Conservation (phyloP, 2,329 filamentous ascomycete genomes). For the Monilinia aucupariae region DNA sequence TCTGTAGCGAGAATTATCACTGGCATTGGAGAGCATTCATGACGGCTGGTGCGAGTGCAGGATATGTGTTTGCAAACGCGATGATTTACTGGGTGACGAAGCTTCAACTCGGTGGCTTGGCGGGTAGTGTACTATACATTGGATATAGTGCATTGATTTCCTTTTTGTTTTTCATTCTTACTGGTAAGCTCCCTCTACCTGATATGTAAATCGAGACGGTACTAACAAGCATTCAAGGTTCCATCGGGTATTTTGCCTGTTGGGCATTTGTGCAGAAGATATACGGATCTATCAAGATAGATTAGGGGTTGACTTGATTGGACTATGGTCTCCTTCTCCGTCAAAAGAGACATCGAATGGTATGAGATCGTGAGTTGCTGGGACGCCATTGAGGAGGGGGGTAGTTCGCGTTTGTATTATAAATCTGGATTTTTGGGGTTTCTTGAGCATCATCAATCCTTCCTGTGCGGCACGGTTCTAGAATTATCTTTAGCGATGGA, state of each 20-base stretch:
- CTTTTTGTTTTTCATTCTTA: slow-evolving; percentile 87
- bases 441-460: background rate
- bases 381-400: background rate
- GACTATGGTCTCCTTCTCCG: background rate
- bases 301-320: slow-evolving; percentile 44
- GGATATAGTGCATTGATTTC: slow-evolving; percentile 88
- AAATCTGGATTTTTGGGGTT: background rate
- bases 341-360: background rate
- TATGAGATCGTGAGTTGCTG: background rate
- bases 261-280: slow-evolving; percentile 94
- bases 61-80: slow-evolving; percentile 88
- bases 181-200: slow-evolving; percentile 57
- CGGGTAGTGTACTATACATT: slow-evolving; percentile 84
- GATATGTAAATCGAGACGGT: background rate
- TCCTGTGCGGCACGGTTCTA: background rate
- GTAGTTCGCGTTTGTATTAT: background rate
- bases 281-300: slow-evolving; percentile 96
- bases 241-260: slow-evolving; percentile 91
- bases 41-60: slow-evolving; percentile 82
- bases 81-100: slow-evolving; percentile 87
- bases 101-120: slow-evolving; percentile 76
- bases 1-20: slow-evolving; percentile 95
- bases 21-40: slow-evolving; percentile 98
- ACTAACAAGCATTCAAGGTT: slow-evolving; percentile 51
- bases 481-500: background rate